These are phyloP conservation scores for Xylariaceae sp. DNA, from an alignment of 2,329 filamentous ascomycete genomes.

Conservation along the genomic window DNA sequence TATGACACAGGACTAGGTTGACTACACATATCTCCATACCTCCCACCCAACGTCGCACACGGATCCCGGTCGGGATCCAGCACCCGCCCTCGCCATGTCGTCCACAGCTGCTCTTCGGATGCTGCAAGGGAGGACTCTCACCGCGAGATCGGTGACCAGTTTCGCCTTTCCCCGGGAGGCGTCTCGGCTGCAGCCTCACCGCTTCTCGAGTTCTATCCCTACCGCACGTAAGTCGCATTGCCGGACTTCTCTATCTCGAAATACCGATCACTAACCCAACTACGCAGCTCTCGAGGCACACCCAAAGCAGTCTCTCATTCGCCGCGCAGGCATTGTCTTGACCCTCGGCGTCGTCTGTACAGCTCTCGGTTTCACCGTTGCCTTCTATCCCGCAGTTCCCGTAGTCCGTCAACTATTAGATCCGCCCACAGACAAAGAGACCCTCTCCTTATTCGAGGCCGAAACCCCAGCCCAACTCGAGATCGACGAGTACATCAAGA, in stretches of 20 bases:
- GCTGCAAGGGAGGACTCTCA: slow-evolving; percentile 18
- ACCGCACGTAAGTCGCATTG: slow-evolving; percentile 16
- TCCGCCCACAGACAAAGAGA: slow-evolving; percentile 65
- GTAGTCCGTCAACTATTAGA: slow-evolving; percentile 46
- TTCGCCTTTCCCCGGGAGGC: slow-evolving; percentile 11
- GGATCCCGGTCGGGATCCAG: slow-evolving; percentile 10
- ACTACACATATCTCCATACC: neutral
- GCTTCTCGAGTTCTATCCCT: slow-evolving; percentile 21
- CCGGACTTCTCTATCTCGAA: neutral
- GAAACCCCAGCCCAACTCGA: slow-evolving; percentile 50
- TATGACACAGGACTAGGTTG: neutral
- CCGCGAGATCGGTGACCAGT: slow-evolving; percentile 11
- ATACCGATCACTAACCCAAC: no score
- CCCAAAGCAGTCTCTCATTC: slow-evolving; percentile 35
- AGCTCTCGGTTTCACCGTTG: slow-evolving; percentile 53
- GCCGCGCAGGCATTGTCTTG: slow-evolving; percentile 43
- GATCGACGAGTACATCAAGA: slow-evolving; percentile 70
- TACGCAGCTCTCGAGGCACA: slow-evolving; percentile 9
- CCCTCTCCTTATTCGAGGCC: slow-evolving; percentile 61
- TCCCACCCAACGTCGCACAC: neutral
- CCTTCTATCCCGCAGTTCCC: slow-evolving; percentile 48
- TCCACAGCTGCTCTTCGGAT: slow-evolving; percentile 8
- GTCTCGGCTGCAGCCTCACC: slow-evolving; percentile 9
- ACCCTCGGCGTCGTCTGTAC: slow-evolving; percentile 46
- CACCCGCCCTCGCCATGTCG: slow-evolving; percentile 17